Conservation (phyloP, 1,139 yeast genomes). For the Wickerhamiella infanticola region DNA sequence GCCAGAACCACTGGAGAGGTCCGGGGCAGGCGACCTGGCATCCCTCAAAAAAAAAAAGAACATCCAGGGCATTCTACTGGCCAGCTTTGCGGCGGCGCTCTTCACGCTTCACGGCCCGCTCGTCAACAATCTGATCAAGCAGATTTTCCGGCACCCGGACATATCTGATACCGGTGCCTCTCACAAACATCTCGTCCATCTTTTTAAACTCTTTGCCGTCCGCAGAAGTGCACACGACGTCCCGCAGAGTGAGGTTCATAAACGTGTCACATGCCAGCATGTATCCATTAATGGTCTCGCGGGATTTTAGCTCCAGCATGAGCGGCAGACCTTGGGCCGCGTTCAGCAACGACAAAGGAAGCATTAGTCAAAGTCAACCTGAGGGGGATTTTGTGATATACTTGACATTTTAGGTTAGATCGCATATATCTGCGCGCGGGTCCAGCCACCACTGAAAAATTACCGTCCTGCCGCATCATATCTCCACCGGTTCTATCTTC, state of each 20-base stretch:
- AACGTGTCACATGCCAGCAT: conserved; percentile 80
- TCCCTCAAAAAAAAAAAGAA: too few relatives aligned
- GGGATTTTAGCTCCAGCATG: conserved; percentile 81
- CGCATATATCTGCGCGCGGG: too few relatives aligned
- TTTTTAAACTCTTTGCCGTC: conserved; percentile 53
- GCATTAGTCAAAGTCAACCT: conserved; percentile 24
- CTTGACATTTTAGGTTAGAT: too few relatives aligned
- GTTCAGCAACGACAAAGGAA: conserved; percentile 78
- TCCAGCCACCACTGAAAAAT: too few relatives aligned
- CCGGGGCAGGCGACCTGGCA: too few relatives aligned
- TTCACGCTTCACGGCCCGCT: conserved; percentile 54
- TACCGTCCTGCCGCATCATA: too few relatives aligned
- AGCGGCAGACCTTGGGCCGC: conserved; percentile 85
- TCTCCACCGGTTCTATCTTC: too few relatives aligned
- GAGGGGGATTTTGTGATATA: too few relatives aligned
- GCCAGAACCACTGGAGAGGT: too few relatives aligned
- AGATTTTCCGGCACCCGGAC: conserved; percentile 45
- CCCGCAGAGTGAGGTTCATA: conserved; percentile 81
- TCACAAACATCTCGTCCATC: conserved; percentile 63
- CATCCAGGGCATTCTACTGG: too few relatives aligned
- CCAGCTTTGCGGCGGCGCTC: conserved; percentile 28
- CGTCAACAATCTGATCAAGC: conserved; percentile 50
- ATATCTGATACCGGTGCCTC: conserved; percentile 58
- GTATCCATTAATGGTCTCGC: conserved; percentile 78
- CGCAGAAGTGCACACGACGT: conserved; percentile 61